A percentile compares a stretch with the other conserved stretches of the same genome.
These are phyloP conservation scores for Ceratobasidium theobromae DNA, from an alignment of 1,284 basidiomycete genomes.

Conservation along the genomic window DNA sequence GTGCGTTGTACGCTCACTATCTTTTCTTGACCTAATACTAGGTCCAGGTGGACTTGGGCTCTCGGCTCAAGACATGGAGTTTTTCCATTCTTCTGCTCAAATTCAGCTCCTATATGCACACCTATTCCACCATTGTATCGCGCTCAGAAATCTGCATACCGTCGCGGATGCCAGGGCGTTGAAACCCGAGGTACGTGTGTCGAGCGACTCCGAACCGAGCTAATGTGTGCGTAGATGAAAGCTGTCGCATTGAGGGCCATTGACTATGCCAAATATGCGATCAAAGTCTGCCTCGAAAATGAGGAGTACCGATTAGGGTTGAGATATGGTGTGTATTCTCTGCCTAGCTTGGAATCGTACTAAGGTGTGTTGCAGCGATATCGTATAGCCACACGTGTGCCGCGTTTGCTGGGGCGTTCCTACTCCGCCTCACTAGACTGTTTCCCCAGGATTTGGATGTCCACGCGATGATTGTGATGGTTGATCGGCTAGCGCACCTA, in stretches of 20 bases:
- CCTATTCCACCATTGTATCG: constrained; percentile 37
- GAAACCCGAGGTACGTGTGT: constrained; percentile 28
- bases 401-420: constrained; percentile 37
- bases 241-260: constrained; percentile 36
- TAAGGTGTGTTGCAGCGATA: constrained; percentile 19
- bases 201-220: neutral
- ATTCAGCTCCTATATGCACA: constrained; percentile 38
- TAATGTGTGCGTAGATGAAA: constrained; percentile 33
- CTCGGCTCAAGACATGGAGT: constrained; percentile 30
- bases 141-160: constrained; percentile 35
- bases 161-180: constrained; percentile 34
- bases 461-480: constrained; percentile 36
- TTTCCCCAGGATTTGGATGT: constrained; percentile 37
- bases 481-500: constrained; percentile 34
- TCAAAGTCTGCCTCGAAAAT: constrained; percentile 36
- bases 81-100: constrained; percentile 37
- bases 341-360: neutral
- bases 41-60: constrained; percentile 29
- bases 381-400: constrained; percentile 38
- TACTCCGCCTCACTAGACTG: constrained; percentile 36
- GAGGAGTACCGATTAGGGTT: constrained; percentile 37
- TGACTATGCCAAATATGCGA: constrained; percentile 35
- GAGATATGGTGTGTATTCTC: constrained; percentile 32
- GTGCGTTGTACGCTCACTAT: constrained; percentile 14
- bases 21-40: neutral